Evolutionary conservation across 495 filamentous ascomycete genomes (phyloP), one percentile per base, ranked within the genome.

Genomic region (Aspergillus haitiensis): DNA sequence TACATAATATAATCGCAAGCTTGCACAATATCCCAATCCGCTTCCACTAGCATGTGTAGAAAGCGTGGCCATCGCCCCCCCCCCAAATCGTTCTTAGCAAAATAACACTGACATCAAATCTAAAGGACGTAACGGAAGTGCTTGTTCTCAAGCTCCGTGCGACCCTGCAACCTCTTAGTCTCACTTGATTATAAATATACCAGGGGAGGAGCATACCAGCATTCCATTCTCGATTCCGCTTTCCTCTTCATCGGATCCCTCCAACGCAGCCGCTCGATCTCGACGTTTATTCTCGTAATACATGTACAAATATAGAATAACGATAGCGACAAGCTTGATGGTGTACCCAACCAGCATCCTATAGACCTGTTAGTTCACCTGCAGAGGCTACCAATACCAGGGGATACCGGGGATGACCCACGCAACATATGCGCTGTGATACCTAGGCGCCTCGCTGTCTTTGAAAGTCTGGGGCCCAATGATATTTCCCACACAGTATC

Each of bases 401-500:
- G 36, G 18, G 6, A 35, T 5, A 18, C 10, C 10, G 21, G 21
- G 21, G 21, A 27, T 27, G 21, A 72, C 71, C 47, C 51, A 73
- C 71, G 81, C 81, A 66, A 83, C 73, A 59, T 85, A 84, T n/a
- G 82, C 69, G 75, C 80, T 52, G 68, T 76, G 73, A 68, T 84
- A 84, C 12, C 77, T 72, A 13, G 82, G 82, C 7, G 76, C 75
- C 69, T 84, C 80, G 32, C 70, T 77, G 1, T 68, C 67, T 48
- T 79, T 81, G 54, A 85, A 84, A 0, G 81, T 81, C 67, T 81
- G 81, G 39, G 82, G 78, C 8, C 78, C 76, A 61, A 80, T 78
- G 37, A 82, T 82, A 69, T 84, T 85, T 1, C 81, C 81, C n/a
- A 83, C 69, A 55, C 80, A 84, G 60, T 83, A 85, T 3, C 76